phyloP scores from a whole-genome alignment of 192 early-diverging fungal species.

The Backusella westeae region DNA sequence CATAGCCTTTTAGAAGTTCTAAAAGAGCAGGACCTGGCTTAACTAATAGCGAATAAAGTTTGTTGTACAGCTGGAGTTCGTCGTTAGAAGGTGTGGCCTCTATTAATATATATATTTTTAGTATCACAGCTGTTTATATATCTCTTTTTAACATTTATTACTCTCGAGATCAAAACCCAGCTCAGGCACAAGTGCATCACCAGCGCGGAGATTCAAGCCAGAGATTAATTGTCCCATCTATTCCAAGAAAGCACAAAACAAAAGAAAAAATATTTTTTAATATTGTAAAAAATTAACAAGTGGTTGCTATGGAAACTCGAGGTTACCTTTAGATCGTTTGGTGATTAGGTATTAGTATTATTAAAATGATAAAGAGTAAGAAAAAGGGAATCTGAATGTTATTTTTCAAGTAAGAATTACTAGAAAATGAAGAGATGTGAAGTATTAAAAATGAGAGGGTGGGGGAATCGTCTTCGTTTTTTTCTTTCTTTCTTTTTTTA shows the following conservation, averaged over 20 bases:
- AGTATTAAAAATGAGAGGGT: neutral
- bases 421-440: neutral
- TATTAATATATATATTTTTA: conserved; percentile 15
- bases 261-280: neutral
- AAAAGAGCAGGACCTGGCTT: conserved; percentile 52
- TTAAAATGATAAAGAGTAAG: neutral
- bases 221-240: conserved; percentile 49
- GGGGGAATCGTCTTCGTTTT: neutral
- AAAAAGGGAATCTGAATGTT: too few species aligned
- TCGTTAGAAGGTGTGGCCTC: conserved; percentile 59
- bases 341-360: neutral
- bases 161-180: conserved; percentile 62
- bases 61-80: conserved; percentile 59
- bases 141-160: conserved; percentile 37
- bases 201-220: conserved; percentile 45
- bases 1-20: conserved; percentile 57
- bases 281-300: too few species aligned
- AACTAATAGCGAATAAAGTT: conserved; percentile 52
- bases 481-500: neutral
- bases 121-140: conserved; percentile 1
- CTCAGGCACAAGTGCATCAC: conserved; percentile 48
- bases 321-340: conserved; percentile 8
- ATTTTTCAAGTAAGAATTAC: neutral
- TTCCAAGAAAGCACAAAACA: neutral
- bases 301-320: neutral